Evolutionary conservation across 2,329 filamentous ascomycete genomes (phyloP).

Genomic region (Arthrinium puccinioides): DNA sequence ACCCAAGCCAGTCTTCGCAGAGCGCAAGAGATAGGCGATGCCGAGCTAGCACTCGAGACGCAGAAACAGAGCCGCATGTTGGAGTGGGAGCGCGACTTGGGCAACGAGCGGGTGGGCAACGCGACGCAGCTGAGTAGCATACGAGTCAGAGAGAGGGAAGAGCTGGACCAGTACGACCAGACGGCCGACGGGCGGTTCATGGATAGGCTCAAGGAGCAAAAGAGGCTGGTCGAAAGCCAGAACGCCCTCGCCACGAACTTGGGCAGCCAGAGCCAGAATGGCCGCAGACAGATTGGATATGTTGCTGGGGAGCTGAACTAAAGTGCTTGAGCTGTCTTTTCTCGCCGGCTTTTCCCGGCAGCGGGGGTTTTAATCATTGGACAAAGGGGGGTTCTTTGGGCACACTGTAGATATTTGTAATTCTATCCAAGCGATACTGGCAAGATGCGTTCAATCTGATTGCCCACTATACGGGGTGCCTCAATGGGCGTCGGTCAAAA

Average conservation of each 20-base stretch:
- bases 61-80: conserved; percentile 35
- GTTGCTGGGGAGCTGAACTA: conserved; percentile 44
- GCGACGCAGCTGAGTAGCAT: conserved; percentile 43
- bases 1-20: conserved; percentile 38
- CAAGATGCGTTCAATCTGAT: too few species aligned
- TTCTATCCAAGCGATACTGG: too few species aligned
- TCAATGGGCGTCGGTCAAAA: too few species aligned
- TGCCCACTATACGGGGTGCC: too few species aligned
- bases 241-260: conserved; percentile 28
- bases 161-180: conserved; percentile 40
- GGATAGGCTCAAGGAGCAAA: conserved; percentile 41
- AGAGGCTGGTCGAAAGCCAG: conserved; percentile 40
- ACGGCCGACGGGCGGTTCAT: conserved; percentile 37
- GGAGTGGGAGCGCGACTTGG: conserved; percentile 40
- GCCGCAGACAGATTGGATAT: conserved; percentile 47
- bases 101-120: conserved; percentile 37
- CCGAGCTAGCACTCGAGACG: conserved; percentile 38
- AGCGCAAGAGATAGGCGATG: conserved; percentile 35
- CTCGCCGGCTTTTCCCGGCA: too few species aligned
- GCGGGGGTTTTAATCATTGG: too few species aligned
- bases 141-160: conserved; percentile 41
- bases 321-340: too few species aligned
- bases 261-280: conserved; percentile 22
- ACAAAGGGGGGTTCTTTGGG: too few species aligned
- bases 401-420: too few species aligned